Conservation (phyloP, 1,284 basidiomycete species). For the Stereum hirsutum region DNA sequence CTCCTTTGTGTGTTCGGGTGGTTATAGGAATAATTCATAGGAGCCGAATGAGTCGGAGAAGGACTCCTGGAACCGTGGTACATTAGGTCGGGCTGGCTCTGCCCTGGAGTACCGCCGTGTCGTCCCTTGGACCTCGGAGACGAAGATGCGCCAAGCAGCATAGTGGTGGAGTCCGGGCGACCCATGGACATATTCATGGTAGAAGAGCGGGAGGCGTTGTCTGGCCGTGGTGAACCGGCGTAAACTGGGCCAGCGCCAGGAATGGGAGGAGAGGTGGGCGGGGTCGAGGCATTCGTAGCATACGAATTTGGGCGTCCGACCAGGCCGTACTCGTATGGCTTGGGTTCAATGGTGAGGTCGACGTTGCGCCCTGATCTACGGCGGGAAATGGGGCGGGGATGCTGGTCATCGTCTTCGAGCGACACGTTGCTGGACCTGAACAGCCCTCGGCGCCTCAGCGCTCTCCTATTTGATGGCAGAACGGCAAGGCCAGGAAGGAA, state of each 20-base stretch:
- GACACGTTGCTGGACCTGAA: background rate
- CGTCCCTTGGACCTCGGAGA: too few species aligned
- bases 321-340: slow-evolving; percentile 16
- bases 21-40: too few species aligned
- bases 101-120: too few species aligned
- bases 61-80: too few species aligned
- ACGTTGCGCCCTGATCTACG: background rate
- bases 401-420: slow-evolving; percentile 8
- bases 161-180: slow-evolving; percentile 1
- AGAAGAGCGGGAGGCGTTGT: too few species aligned
- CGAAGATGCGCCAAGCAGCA: too few species aligned
- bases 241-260: too few species aligned
- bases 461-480: background rate
- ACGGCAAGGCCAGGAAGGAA: background rate
- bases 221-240: too few species aligned
- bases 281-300: background rate
- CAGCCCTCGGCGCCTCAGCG: background rate
- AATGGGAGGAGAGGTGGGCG: slow-evolving; percentile 2
- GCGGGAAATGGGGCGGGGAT: slow-evolving; percentile 11
- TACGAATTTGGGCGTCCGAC: slow-evolving; percentile 11
- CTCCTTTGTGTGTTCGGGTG: too few species aligned
- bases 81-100: too few species aligned
- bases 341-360: slow-evolving; percentile 8
- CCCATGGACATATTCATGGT: too few species aligned
- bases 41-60: too few species aligned